These are phyloP conservation scores for Debaryomyces castellii DNA, from an alignment of 805 yeast genomes.

Conservation along the genomic window DNA sequence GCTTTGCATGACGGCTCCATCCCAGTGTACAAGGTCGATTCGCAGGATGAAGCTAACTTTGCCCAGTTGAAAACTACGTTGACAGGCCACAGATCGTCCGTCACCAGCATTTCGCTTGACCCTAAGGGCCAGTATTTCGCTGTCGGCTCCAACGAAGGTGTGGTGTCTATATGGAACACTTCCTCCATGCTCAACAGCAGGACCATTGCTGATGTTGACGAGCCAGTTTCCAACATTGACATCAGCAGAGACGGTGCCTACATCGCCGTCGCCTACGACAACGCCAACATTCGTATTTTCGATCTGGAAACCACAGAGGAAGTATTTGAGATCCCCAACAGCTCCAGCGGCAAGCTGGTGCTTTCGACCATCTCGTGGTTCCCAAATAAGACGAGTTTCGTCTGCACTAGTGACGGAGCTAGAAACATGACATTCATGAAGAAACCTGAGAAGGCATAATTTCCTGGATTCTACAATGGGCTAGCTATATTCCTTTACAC, in stretches of 20 bases:
- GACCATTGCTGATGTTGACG: slow-evolving; percentile 42
- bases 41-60: neutral
- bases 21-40: slow-evolving; percentile 19
- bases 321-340: slow-evolving; percentile 30
- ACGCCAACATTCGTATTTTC: slow-evolving; percentile 39
- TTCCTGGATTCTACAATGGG: neutral
- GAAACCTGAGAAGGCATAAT: slow-evolving; percentile 7
- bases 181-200: slow-evolving; percentile 32
- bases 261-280: slow-evolving; percentile 45
- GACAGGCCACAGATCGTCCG: slow-evolving; percentile 50
- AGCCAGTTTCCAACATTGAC: slow-evolving; percentile 40
- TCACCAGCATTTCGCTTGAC: slow-evolving; percentile 47
- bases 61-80: slow-evolving; percentile 17
- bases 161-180: slow-evolving; percentile 50
- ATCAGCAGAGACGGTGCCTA: slow-evolving; percentile 46
- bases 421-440: slow-evolving; percentile 24
- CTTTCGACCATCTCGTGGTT: slow-evolving; percentile 32
- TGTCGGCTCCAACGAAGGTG: slow-evolving; percentile 59
- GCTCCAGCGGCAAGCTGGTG: slow-evolving; percentile 26
- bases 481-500: neutral
- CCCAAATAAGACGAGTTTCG: slow-evolving; percentile 32
- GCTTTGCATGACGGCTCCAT: slow-evolving; percentile 52
- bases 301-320: slow-evolving; percentile 28
- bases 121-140: slow-evolving; percentile 52
- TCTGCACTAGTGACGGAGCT: slow-evolving; percentile 30